Evolutionary conservation across 2,329 filamentous ascomycete species (phyloP).

Genomic region (Penicillium palitans): DNA sequence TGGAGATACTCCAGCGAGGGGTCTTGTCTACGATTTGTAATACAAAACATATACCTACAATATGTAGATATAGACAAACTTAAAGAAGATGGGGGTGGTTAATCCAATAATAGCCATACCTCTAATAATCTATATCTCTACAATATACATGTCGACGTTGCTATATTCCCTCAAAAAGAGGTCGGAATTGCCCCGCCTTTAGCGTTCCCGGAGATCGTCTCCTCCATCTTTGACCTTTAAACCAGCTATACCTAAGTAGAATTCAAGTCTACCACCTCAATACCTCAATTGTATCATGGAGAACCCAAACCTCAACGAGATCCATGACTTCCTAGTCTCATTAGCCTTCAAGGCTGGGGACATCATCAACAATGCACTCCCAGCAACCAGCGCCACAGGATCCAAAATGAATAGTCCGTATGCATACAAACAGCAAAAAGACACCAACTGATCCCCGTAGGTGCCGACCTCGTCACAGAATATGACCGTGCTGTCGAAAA

Average conservation of each 20-base stretch:
- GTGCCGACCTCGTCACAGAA: slow-evolving; percentile 63
- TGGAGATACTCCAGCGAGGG: slow-evolving; percentile 1
- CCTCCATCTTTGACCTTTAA: neutral
- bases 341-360: slow-evolving; percentile 45
- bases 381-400: slow-evolving; percentile 36
- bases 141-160: neutral
- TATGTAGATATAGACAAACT: neutral
- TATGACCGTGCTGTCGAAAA: slow-evolving; percentile 63
- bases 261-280: neutral
- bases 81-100: neutral
- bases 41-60: neutral
- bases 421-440: neutral
- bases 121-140: too few relatives aligned
- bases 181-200: slow-evolving; percentile 5
- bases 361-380: slow-evolving; percentile 46
- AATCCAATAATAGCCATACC: neutral
- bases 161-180: neutral
- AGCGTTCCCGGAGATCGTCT: slow-evolving; percentile 1
- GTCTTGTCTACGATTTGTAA: neutral
- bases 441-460: slow-evolving; percentile 30
- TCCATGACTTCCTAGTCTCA: slow-evolving; percentile 44
- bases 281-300: slow-evolving; percentile 11
- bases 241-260: neutral
- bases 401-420: slow-evolving; percentile 51
- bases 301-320: slow-evolving; percentile 36